phyloP scores from a whole-genome alignment of 495 filamentous ascomycete genomes.

The Penicillium simplicissimum region DNA sequence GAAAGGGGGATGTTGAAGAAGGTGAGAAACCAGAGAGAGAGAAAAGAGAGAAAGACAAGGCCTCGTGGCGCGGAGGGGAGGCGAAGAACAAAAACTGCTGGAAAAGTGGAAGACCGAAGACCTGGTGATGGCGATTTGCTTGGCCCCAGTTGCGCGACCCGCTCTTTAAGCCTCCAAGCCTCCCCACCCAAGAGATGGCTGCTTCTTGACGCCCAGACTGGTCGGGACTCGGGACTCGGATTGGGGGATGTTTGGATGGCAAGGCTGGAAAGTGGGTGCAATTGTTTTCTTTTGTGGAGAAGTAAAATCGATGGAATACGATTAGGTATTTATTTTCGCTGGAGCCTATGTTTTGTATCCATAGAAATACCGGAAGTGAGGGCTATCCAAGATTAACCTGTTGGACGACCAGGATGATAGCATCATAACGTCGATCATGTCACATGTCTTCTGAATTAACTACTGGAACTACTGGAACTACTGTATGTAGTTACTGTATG shows the following conservation, averaged over 20 bases:
- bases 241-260: not conserved
- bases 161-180: not conserved
- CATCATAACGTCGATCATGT: not conserved
- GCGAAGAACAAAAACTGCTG: conserved; percentile 1
- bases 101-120: not conserved
- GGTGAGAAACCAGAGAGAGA: conserved; percentile 1
- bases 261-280: not conserved
- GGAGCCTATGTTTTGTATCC: not conserved
- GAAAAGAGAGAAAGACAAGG: not conserved
- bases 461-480: too few species aligned
- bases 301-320: too few species aligned
- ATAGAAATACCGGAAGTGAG: too few species aligned
- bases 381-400: too few species aligned
- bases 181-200: not conserved
- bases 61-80: conserved; percentile 5
- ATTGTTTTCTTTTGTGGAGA: too few species aligned
- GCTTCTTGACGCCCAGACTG: not conserved
- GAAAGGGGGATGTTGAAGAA: conserved; percentile 19
- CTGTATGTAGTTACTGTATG: too few species aligned
- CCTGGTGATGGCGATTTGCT: conserved; percentile 6
- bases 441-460: too few species aligned
- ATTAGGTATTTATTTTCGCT: too few species aligned
- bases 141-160: conserved; percentile 8
- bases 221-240: not conserved
- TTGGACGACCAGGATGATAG: not conserved